These are phyloP conservation scores for Naganishia onofrii DNA, from an alignment of 768 basidiomycete species.

Conservation along the genomic window DNA sequence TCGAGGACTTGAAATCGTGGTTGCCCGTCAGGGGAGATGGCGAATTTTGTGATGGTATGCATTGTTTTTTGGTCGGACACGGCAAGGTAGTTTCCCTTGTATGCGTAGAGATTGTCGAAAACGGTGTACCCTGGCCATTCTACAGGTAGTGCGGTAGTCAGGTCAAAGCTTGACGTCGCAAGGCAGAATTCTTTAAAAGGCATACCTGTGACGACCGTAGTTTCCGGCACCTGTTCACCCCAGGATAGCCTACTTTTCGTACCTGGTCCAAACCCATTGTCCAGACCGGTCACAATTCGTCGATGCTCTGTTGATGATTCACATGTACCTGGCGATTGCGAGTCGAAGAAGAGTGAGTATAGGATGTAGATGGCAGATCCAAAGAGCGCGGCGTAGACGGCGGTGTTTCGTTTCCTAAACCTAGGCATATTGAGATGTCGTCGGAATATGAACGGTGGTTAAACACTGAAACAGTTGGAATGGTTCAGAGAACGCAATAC, in stretches of 20 bases:
- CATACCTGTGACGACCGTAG: not conserved
- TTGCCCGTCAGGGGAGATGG: constrained; percentile 6
- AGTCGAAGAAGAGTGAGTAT: not conserved
- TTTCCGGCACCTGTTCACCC: not conserved
- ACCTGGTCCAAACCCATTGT: not conserved
- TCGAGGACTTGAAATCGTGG: constrained; percentile 2
- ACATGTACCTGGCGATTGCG: not conserved
- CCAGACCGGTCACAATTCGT: not conserved
- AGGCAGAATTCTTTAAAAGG: not conserved
- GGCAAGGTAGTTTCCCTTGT: constrained; percentile 20
- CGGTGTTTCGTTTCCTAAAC: constrained; percentile 3
- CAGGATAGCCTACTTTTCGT: not conserved
- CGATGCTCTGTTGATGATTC: not conserved
- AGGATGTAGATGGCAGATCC: not conserved
- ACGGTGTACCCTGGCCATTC: constrained; percentile 22
- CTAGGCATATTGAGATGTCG: not conserved
- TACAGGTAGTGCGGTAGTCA: not conserved
- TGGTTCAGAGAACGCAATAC: too few relatives aligned
- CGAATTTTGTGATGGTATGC: not conserved
- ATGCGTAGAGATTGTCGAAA: constrained; percentile 26
- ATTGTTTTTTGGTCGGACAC: constrained; percentile 4
- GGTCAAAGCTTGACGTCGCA: too few relatives aligned
- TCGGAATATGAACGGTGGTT: too few relatives aligned
- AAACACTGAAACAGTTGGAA: too few relatives aligned
- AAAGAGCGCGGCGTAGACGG: not conserved